A percentile compares a stretch with the other conserved stretches of the same genome.
Conservation (phyloP, 768 basidiomycete species). For the Auricularia sp. region DNA sequence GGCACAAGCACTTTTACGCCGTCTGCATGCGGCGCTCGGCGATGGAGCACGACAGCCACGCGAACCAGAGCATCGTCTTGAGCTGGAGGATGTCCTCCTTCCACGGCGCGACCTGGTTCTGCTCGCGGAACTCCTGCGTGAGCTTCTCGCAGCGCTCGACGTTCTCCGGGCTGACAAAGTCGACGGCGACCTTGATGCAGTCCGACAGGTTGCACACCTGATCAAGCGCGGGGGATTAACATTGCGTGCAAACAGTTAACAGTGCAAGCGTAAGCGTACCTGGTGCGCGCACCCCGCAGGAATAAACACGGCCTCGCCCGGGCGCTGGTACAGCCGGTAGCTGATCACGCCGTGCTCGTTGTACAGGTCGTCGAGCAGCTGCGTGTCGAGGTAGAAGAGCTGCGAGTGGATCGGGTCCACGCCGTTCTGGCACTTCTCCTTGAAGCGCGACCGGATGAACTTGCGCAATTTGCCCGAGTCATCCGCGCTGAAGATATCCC, state of each 20-base stretch:
- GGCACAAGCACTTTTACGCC: background rate
- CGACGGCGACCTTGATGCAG: slow-evolving; percentile 90
- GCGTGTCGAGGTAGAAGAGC: slow-evolving; percentile 70
- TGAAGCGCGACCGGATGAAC: slow-evolving; percentile 60
- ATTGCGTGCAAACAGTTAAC: background rate
- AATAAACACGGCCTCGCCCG: slow-evolving; percentile 90
- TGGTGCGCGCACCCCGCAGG: slow-evolving; percentile 91
- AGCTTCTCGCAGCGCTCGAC: slow-evolving; percentile 75
- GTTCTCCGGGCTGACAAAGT: slow-evolving; percentile 93
- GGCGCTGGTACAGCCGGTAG: slow-evolving; percentile 78
- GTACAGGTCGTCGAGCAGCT: slow-evolving; percentile 55
- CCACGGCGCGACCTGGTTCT: slow-evolving; percentile 83
- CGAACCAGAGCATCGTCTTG: slow-evolving; percentile 89
- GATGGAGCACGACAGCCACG: slow-evolving; percentile 59
- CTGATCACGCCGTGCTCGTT: slow-evolving; percentile 62
- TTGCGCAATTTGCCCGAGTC: slow-evolving; percentile 69
- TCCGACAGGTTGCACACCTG: slow-evolving; percentile 90
- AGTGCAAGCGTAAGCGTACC: slow-evolving; percentile 27
- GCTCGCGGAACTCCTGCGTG: slow-evolving; percentile 80
- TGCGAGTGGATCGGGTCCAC: slow-evolving; percentile 90
- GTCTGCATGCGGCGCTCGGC: background rate
- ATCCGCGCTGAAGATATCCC: slow-evolving; percentile 81
- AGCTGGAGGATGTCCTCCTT: slow-evolving; percentile 91
- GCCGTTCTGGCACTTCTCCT: slow-evolving; percentile 32
- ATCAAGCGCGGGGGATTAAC: slow-evolving; percentile 9